A percentile compares a stretch with the other conserved stretches of the same genome.
Evolutionary conservation across 1,284 basidiomycete genomes (phyloP).

Genomic region (Puccinia hordei): DNA sequence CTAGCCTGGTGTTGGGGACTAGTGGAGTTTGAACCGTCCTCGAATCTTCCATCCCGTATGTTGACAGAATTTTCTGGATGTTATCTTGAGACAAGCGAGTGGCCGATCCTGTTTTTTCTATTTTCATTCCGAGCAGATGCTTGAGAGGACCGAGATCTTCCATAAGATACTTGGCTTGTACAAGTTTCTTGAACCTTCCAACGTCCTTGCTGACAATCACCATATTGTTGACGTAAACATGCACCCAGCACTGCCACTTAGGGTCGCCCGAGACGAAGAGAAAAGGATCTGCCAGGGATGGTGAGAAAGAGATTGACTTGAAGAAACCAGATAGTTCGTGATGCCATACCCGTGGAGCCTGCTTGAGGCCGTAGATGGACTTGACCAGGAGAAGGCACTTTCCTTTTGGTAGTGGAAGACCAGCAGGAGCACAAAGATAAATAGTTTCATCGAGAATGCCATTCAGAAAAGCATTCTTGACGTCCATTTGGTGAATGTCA

Average conservation of each 20-base stretch:
- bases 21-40: too few relatives aligned
- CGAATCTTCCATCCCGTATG: too few relatives aligned
- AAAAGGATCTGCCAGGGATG: background rate
- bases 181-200: background rate
- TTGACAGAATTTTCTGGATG: too few relatives aligned
- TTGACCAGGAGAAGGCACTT: background rate
- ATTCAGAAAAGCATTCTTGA: background rate
- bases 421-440: background rate
- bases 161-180: background rate
- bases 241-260: background rate
- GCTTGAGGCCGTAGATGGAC: background rate
- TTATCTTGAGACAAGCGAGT: too few relatives aligned
- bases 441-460: background rate
- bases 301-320: background rate
- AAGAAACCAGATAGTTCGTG: background rate
- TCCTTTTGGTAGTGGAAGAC: background rate
- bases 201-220: background rate
- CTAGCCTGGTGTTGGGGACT: too few relatives aligned
- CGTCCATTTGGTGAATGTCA: slow-evolving; percentile 26
- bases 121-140: too few relatives aligned
- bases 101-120: too few relatives aligned
- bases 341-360: slow-evolving; percentile 14
- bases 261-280: slow-evolving; percentile 19
- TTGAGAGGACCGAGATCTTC: background rate
- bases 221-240: slow-evolving; percentile 29